A percentile compares a stretch with the other conserved stretches of the same genome.
These are phyloP conservation scores for Canavalia gladiata DNA, from an alignment of 306 rosid genomes.

Conservation along the genomic window DNA sequence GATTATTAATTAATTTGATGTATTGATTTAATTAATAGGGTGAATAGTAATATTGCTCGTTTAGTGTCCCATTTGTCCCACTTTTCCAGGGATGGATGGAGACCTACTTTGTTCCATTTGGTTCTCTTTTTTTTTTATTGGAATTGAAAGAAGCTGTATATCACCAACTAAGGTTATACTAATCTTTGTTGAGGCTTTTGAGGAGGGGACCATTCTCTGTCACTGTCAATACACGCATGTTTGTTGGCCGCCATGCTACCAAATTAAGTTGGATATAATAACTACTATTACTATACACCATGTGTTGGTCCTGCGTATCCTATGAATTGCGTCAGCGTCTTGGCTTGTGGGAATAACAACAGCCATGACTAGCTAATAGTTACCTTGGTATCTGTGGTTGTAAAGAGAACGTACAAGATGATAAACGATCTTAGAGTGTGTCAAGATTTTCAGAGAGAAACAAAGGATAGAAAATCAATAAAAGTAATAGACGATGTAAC, in stretches of 20 bases:
- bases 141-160: background rate
- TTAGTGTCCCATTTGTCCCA: conserved; percentile 32
- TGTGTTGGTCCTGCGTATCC: background rate
- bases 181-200: background rate
- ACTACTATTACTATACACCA: background rate
- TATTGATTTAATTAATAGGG: background rate
- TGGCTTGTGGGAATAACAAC: background rate
- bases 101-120: conserved; percentile 6
- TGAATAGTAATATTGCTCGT: conserved; percentile 25
- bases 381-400: background rate
- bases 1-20: conserved; percentile 11
- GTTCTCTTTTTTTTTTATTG: background rate
- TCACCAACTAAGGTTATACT: background rate
- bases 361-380: background rate
- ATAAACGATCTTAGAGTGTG: background rate
- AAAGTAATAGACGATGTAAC: no score
- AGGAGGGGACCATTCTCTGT: conserved; percentile 24
- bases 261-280: conserved; percentile 6
- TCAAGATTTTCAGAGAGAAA: no score
- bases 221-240: background rate
- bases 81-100: background rate
- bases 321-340: conserved; percentile 30
- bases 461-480: no score
- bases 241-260: conserved; percentile 31
- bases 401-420: background rate